Percentiles rank a stretch among this genome's conserved stretches.
Conservation (phyloP, 495 filamentous ascomycete species). For the Podospora fimiseda region DNA sequence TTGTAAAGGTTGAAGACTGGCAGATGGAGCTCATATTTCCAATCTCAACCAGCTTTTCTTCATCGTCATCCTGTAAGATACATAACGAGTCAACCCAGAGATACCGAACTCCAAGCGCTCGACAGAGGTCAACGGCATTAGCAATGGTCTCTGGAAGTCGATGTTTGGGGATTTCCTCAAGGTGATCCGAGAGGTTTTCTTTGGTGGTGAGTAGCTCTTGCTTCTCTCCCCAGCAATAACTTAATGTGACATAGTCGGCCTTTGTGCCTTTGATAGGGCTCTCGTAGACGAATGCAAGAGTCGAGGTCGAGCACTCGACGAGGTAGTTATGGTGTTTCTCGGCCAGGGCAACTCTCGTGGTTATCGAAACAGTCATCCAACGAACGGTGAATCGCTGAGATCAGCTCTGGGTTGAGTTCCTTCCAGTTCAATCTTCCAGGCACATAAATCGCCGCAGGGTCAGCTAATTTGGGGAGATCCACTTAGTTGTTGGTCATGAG, state of each 20-base stretch:
- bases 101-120: not conserved
- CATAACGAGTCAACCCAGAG: conserved; percentile 4
- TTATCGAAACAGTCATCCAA: not conserved
- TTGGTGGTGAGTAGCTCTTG: not conserved
- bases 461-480: no score
- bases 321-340: not conserved
- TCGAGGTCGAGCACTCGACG: not conserved
- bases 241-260: not conserved
- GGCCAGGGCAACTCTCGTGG: not conserved
- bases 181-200: not conserved
- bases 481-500: no score
- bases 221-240: not conserved
- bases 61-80: conserved; percentile 1
- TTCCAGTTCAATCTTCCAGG: not conserved
- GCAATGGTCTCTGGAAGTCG: not conserved
- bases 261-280: not conserved
- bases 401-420: not conserved
- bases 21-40: not conserved
- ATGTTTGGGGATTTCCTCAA: not conserved
- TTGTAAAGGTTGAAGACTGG: not conserved
- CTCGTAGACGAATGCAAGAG: not conserved
- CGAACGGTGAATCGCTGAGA: not conserved
- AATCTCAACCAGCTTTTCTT: not conserved
- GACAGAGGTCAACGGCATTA: not conserved
- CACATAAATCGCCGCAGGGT: not conserved